Percentiles rank a stretch among this genome's conserved stretches.
Conservation (phyloP, 306 rosid genomes). For the Purshia tridentata region DNA sequence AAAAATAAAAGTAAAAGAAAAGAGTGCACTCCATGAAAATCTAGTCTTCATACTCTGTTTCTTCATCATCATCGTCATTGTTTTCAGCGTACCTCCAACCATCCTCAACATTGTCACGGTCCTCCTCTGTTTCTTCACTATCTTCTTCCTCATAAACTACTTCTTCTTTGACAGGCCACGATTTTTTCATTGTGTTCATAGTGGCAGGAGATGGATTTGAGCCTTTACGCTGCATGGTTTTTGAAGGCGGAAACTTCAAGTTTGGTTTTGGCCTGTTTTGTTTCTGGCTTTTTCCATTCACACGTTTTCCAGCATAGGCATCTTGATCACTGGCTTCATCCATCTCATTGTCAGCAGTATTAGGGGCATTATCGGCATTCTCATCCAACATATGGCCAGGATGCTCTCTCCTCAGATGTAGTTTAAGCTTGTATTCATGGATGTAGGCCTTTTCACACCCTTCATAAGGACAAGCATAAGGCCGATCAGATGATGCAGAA, state of each 20-base stretch:
- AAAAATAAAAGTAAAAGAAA: background rate
- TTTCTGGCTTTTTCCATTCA: constrained; percentile 66
- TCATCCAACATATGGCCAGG: constrained; percentile 79
- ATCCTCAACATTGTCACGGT: constrained; percentile 84
- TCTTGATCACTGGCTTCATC: constrained; percentile 95
- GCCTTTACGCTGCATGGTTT: constrained; percentile 58
- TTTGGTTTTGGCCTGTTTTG: constrained; percentile 66
- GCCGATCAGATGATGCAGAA: constrained; percentile 90
- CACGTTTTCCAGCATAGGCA: constrained; percentile 60
- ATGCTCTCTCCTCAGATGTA: constrained; percentile 89
- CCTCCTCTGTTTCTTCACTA: constrained; percentile 98
- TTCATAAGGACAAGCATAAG: constrained; percentile 87
- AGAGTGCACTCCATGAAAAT: constrained; percentile 13
- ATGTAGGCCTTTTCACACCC: constrained; percentile 93
- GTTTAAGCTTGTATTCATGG: constrained; percentile 93
- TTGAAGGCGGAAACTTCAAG: constrained; percentile 69
- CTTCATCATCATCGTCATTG: constrained; percentile 89
- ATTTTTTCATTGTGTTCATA: constrained; percentile 49
- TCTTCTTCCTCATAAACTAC: constrained; percentile 68
- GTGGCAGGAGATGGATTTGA: constrained; percentile 49
- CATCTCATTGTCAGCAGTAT: constrained; percentile 68
- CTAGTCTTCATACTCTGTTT: constrained; percentile 89
- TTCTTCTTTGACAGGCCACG: constrained; percentile 82
- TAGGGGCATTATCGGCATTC: constrained; percentile 54
- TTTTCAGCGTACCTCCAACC: constrained; percentile 83